Evolutionary conservation across 345 rosid species (phyloP), one percentile per base, ranked within the genome.

Genomic region (Brassica nigra): DNA sequence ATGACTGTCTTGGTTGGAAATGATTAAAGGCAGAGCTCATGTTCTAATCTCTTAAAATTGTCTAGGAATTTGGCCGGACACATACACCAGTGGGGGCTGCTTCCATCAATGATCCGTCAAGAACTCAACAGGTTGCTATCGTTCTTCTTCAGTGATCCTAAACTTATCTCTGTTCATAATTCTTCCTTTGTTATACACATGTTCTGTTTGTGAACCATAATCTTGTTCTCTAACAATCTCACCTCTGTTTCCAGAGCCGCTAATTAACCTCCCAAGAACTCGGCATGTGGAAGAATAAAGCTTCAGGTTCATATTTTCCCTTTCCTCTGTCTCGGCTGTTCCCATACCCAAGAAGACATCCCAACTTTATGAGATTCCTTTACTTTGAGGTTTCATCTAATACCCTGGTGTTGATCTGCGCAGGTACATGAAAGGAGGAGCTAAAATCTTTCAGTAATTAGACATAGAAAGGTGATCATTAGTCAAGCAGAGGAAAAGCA

Each of bases 221-320:
- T 67, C 69, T 31, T 27, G 66, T 66, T 15, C 18, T 57, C 68
- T 42, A 39, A 29, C 58, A 65, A 57, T n/a, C 69, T 62, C 7
- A 4, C 76, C 44, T 63, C 61, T 71, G 79, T 65, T 76, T 78
- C 76, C 76, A 90, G 94, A 88, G 88, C 73, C 78, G 70, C 78
- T 90, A 85, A 77, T 81, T 86, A 76, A 76, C 61, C 30, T 86
- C 66, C 64, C 92, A 89, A 81, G 92, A 91, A 20, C 83, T 81
- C 88, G 3, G 49, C 49, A 84, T 83, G 88, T 88, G 94, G 99
- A 93, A 88, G 84, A 87, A 86, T 64, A 93, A 89, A 79, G 87
- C 88, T 80, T 75, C 91, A 88, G 95, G 94, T 92, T 84, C 70
- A 61, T 64, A 73, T 75, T 29, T 34, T 63, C 52, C 68, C 49